Percentiles rank a stretch among this genome's conserved stretches.
phyloP scores from a whole-genome alignment of 352 stramenopile genomes.

The Lagenidium giganteum region DNA sequence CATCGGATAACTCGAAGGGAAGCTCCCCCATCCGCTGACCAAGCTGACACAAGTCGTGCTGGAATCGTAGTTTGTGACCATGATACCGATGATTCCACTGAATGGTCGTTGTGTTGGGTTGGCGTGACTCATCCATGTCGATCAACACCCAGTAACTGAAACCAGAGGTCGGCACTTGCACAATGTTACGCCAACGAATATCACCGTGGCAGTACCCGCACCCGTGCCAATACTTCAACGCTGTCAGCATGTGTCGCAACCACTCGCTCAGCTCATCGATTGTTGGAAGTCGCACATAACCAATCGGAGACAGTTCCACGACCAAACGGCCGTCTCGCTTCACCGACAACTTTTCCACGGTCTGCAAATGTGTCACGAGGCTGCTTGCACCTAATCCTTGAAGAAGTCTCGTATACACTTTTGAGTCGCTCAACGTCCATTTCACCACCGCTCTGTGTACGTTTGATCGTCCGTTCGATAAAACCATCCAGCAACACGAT shows the following conservation, averaged over 20 bases:
- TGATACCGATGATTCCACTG: constrained; percentile 3
- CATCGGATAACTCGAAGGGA: no score
- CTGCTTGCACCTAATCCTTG: neutral
- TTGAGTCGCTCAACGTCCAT: constrained; percentile 4
- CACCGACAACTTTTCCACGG: neutral
- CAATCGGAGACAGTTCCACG: no score
- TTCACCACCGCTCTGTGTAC: constrained; percentile 1
- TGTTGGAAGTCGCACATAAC: no score
- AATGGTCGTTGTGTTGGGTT: neutral
- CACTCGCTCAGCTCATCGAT: constrained; percentile 4
- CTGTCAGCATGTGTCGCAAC: constrained; percentile 10
- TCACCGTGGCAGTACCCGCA: constrained; percentile 16
- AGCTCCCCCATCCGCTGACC: neutral
- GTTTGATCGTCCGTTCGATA: neutral
- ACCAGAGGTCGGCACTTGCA: constrained; percentile 1
- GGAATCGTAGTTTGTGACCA: constrained; percentile 5
- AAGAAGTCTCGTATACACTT: constrained; percentile 2
- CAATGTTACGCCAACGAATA: constrained; percentile 19
- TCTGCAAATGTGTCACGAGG: neutral
- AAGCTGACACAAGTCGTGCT: constrained; percentile 9
- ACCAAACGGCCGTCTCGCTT: constrained; percentile 1
- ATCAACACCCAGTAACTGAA: constrained; percentile 14
- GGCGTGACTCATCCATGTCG: constrained; percentile 7
- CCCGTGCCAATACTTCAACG: constrained; percentile 11
- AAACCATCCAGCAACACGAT: neutral